Conservation (phyloP, 345 rosid species). For the Populus pruinosa region DNA sequence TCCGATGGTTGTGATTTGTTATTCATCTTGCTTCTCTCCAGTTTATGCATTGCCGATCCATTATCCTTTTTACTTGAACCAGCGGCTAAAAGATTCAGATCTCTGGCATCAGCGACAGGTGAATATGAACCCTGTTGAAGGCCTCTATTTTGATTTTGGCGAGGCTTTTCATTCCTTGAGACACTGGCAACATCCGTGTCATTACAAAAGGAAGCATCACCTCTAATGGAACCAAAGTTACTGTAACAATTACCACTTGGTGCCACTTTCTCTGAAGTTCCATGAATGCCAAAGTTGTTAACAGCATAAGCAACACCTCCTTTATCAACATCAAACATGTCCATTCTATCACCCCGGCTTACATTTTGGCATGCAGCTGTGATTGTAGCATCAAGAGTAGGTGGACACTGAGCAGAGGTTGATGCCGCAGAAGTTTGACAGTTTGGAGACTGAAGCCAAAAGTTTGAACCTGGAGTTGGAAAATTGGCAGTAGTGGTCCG, state of each 20-base stretch:
- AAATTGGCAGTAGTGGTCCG: conserved; percentile 16
- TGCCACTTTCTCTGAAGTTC: conserved; percentile 2
- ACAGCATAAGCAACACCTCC: neutral
- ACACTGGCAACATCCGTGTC: neutral
- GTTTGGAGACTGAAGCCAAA: conserved; percentile 6
- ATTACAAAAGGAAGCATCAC: neutral
- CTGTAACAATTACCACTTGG: conserved; percentile 1
- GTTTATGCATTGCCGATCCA: neutral
- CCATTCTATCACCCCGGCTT: neutral
- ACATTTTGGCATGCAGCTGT: conserved; percentile 6
- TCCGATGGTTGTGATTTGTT: neutral
- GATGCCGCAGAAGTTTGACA: conserved; percentile 10
- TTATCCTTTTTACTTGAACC: conserved; percentile 7
- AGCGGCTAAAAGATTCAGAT: conserved; percentile 6
- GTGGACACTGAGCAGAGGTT: neutral
- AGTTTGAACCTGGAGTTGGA: conserved; percentile 13
- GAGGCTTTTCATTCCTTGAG: conserved; percentile 7
- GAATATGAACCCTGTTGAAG: conserved; percentile 4
- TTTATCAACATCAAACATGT: neutral
- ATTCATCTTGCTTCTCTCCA: conserved; percentile 3
- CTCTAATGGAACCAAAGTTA: neutral
- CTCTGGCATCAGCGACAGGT: neutral
- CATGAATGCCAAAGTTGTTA: neutral
- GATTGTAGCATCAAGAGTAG: neutral
- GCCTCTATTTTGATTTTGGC: neutral